A percentile compares a stretch with the other conserved stretches of the same genome.
Conservation (phyloP, 768 basidiomycete genomes). For the Coprinopsis sp. region DNA sequence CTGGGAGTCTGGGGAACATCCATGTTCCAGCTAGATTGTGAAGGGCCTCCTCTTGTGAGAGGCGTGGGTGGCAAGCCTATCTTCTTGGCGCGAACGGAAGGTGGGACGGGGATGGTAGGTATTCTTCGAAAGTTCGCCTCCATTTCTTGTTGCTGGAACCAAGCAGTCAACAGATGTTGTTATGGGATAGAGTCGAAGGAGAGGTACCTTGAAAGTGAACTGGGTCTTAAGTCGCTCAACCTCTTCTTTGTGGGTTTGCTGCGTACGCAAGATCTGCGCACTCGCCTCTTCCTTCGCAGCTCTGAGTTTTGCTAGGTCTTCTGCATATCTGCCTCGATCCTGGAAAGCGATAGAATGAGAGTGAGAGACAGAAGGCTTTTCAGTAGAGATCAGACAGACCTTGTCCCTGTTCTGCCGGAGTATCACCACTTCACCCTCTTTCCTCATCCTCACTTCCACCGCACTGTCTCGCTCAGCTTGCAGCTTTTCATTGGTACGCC, state of each 20-base stretch:
- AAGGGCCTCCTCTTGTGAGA: too few species aligned
- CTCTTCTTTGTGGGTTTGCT: constrained; percentile 62
- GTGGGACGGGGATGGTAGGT: too few species aligned
- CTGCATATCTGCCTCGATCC: constrained; percentile 55
- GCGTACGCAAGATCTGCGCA: constrained; percentile 46
- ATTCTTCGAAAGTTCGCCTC: constrained; percentile 50
- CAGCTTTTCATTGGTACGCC: constrained; percentile 43
- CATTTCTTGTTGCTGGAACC: constrained; percentile 58
- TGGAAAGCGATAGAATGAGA: constrained; percentile 21
- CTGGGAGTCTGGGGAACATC: constrained; percentile 27
- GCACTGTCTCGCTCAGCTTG: constrained; percentile 44
- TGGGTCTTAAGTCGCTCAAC: constrained; percentile 68
- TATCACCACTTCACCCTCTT: constrained; percentile 69
- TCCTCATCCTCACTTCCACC: constrained; percentile 46
- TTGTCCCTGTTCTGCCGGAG: constrained; percentile 65
- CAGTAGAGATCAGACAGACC: constrained; percentile 32
- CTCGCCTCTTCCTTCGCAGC: constrained; percentile 59
- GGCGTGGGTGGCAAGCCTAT: constrained; percentile 37
- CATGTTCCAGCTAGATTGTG: not conserved
- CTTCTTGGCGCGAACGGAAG: constrained; percentile 41
- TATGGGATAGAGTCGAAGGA: not conserved
- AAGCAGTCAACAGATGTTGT: constrained; percentile 5
- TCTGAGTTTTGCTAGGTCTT: constrained; percentile 52
- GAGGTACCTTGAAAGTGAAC: constrained; percentile 58
- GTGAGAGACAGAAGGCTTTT: not conserved